Evolutionary conservation across 129 eudicot species (phyloP).

Genomic region (Saposhnikovia divaricata): DNA sequence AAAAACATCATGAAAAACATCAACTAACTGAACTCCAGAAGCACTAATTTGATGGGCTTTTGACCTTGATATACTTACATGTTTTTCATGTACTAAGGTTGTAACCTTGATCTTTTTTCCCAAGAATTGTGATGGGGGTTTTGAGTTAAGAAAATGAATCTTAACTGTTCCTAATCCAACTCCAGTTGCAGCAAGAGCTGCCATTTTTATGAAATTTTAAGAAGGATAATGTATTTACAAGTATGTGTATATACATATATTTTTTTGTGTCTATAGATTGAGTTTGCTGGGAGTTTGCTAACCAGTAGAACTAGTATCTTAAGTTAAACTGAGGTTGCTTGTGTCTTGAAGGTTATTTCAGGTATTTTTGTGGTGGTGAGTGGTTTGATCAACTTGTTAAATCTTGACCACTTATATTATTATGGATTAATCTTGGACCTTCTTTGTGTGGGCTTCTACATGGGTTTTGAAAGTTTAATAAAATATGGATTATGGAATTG

Average conservation of each 20-base stretch:
- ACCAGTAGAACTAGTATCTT: constrained; percentile 7
- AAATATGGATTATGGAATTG: too few species aligned
- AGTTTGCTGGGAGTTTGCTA: constrained; percentile 18
- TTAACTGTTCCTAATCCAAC: constrained; percentile 37
- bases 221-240: not conserved
- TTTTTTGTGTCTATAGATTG: constrained; percentile 12
- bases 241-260: constrained; percentile 7
- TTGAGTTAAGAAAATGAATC: constrained; percentile 35
- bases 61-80: constrained; percentile 28
- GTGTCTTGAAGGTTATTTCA: constrained; percentile 25
- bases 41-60: constrained; percentile 38
- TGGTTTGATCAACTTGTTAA: constrained; percentile 25
- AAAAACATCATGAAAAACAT: constrained; percentile 58
- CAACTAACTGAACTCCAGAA: constrained; percentile 40
- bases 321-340: constrained; percentile 2
- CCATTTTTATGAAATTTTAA: constrained; percentile 32
- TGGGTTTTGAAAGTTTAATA: not conserved
- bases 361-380: constrained; percentile 64
- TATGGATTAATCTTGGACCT: not conserved
- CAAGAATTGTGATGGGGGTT: constrained; percentile 42
- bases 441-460: constrained; percentile 15
- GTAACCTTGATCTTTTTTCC: constrained; percentile 55
- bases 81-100: constrained; percentile 28
- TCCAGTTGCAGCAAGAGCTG: constrained; percentile 43
- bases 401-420: constrained; percentile 42